Evolutionary conservation across 352 stramenopile genomes (phyloP), one percentile per base, ranked within the genome.

Genomic region (Globisporangium camurandrum): DNA sequence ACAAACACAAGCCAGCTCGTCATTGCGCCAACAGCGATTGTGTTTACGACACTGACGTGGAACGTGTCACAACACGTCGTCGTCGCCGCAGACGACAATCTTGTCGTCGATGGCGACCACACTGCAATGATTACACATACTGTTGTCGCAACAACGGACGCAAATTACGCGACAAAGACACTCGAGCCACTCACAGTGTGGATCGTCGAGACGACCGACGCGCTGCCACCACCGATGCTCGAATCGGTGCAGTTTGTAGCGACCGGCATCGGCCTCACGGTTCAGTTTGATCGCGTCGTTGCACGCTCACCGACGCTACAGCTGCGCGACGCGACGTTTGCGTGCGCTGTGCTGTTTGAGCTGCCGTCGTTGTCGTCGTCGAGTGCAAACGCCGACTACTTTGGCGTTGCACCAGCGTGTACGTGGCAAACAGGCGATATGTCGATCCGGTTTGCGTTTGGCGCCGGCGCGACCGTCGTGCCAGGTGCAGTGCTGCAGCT

Each of bases 181-280:
- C 58, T 77, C 9, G 27, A 31, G 0, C 34, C 52, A 10, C 30
- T 80, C 11, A 64, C 42, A 28, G 75, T 86, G 14, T 77, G 62
- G 37, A 78, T 86, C 19, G 67, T 81, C 0, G 71, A 86, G 40
- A 84, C 71, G 1, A 80, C 73, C 38, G 75, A 86, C 26, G 68
- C 62, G 16, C 82, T 71, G 17, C 71, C 75, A 2, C 67, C 75
- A 40, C 75, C 75, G 2, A 82, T 75, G 34, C 55, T 86, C 2
- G 44, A 73, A 5, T 67, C 69, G 4, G 71, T 54, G 5, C 79
- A 74, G 49, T 84, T 86, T 51, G 7, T 78, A 10, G 70, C 76
- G 12, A 81, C 69, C 3, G 75, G 60, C 6, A 62, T 69, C 2
- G 67, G 69, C 0, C 23, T 86, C 0, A 66, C 57, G 0, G 55